phyloP scores from a whole-genome alignment of 2,329 filamentous ascomycete species.

The Alternaria triticina region DNA sequence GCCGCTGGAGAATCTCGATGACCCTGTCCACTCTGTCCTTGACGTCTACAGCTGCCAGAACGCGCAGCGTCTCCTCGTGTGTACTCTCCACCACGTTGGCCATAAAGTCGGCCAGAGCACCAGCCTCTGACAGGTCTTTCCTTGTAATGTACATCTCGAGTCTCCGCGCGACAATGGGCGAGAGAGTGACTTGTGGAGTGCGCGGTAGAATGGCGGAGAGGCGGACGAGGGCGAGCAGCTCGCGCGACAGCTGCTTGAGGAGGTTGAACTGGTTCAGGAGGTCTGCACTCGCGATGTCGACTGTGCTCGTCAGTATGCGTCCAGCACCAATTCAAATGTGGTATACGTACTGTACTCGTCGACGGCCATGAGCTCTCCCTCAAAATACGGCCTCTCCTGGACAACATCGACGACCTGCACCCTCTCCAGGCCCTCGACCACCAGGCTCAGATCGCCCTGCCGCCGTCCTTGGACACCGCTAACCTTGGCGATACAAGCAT shows the following conservation, averaged over 20 bases:
- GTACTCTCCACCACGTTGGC: constrained; percentile 86
- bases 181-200: constrained; percentile 69
- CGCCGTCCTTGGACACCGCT: constrained; percentile 56
- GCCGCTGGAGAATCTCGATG: constrained; percentile 80
- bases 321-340: background rate
- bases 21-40: constrained; percentile 81
- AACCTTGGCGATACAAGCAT: constrained; percentile 71
- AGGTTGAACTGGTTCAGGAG: constrained; percentile 76
- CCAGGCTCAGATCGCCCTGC: constrained; percentile 71
- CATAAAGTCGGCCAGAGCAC: constrained; percentile 93
- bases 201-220: constrained; percentile 84
- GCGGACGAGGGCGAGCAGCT: constrained; percentile 83
- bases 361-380: constrained; percentile 76
- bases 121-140: constrained; percentile 82
- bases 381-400: constrained; percentile 84
- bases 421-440: constrained; percentile 84
- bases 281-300: constrained; percentile 51
- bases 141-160: constrained; percentile 86
- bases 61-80: constrained; percentile 88
- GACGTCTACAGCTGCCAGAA: constrained; percentile 81
- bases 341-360: constrained; percentile 68
- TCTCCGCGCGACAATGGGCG: constrained; percentile 82
- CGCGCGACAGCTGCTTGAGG: constrained; percentile 82
- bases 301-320: constrained; percentile 18
- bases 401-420: constrained; percentile 76